phyloP scores from a whole-genome alignment of 1,139 yeast genomes.

The Magnusiomyces sp. region DNA sequence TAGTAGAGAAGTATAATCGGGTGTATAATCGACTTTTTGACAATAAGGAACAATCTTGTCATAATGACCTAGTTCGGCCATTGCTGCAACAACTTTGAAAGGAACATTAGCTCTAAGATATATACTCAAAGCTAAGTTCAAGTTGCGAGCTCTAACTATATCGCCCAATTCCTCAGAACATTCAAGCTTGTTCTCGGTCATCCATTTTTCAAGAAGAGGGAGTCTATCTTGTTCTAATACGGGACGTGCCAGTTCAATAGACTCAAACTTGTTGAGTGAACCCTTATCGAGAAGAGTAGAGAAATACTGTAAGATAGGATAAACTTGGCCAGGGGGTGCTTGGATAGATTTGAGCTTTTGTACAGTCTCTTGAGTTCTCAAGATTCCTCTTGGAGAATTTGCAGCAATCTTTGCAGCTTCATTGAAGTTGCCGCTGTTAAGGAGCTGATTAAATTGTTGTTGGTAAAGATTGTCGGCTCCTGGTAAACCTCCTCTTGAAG shows the following conservation, averaged over 20 bases:
- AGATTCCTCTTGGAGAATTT: constrained; percentile 67
- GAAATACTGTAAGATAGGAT: constrained; percentile 90
- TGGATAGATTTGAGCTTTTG: constrained; percentile 86
- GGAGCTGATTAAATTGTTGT: constrained; percentile 82
- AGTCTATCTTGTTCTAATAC: constrained; percentile 93
- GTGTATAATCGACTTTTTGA: constrained; percentile 78
- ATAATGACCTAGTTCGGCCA: constrained; percentile 94
- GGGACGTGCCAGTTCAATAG: constrained; percentile 91
- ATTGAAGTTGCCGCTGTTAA: constrained; percentile 78
- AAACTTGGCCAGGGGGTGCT: constrained; percentile 92
- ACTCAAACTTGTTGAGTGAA: constrained; percentile 84
- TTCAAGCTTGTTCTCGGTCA: constrained; percentile 88
- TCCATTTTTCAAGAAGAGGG: constrained; percentile 91
- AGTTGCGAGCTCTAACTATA: constrained; percentile 79
- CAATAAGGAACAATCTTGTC: constrained; percentile 94
- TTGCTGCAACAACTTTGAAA: constrained; percentile 80
- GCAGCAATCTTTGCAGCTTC: constrained; percentile 98
- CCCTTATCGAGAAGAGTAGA: constrained; percentile 90
- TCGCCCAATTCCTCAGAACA: constrained; percentile 96
- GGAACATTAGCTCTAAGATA: constrained; percentile 80
- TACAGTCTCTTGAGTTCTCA: constrained; percentile 92
- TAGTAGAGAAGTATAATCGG: constrained; percentile 83
- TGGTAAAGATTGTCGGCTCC: constrained; percentile 91
- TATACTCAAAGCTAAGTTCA: constrained; percentile 82
- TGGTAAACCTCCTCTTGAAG: constrained; percentile 92